Percentiles rank a stretch among this genome's conserved stretches.
Conservation (phyloP, 1,139 yeast genomes). For the Scheffersomyces illinoinensis region DNA sequence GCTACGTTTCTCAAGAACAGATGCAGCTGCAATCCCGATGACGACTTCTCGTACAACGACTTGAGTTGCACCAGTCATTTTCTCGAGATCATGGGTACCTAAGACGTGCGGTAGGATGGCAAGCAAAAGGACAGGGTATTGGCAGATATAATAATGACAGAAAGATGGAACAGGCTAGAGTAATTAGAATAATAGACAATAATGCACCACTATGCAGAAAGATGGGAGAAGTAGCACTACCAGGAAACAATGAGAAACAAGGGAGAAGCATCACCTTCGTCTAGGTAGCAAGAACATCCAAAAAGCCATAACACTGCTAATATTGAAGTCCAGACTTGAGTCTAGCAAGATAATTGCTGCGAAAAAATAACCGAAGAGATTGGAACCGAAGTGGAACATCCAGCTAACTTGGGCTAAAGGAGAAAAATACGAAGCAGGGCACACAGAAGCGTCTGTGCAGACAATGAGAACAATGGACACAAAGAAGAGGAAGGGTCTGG, state of each 20-base stretch:
- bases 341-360: neutral
- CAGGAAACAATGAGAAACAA: too few relatives aligned
- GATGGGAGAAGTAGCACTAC: too few relatives aligned
- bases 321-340: neutral
- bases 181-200: too few relatives aligned
- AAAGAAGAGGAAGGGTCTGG: neutral
- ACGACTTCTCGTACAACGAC: constrained; percentile 27
- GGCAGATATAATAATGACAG: neutral
- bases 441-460: neutral
- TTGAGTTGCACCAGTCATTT: constrained; percentile 37
- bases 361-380: neutral
- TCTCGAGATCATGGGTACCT: constrained; percentile 6
- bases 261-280: too few relatives aligned
- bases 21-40: constrained; percentile 35
- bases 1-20: constrained; percentile 14
- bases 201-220: too few relatives aligned
- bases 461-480: neutral
- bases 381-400: neutral
- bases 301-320: too few relatives aligned
- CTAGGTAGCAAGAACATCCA: too few relatives aligned
- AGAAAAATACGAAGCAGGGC: neutral
- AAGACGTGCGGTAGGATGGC: neutral
- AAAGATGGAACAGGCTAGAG: neutral
- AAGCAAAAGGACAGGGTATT: too few relatives aligned
- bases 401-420: neutral